Conservation (phyloP, 2,329 filamentous ascomycete genomes). For the Boeremia lycopersici region DNA sequence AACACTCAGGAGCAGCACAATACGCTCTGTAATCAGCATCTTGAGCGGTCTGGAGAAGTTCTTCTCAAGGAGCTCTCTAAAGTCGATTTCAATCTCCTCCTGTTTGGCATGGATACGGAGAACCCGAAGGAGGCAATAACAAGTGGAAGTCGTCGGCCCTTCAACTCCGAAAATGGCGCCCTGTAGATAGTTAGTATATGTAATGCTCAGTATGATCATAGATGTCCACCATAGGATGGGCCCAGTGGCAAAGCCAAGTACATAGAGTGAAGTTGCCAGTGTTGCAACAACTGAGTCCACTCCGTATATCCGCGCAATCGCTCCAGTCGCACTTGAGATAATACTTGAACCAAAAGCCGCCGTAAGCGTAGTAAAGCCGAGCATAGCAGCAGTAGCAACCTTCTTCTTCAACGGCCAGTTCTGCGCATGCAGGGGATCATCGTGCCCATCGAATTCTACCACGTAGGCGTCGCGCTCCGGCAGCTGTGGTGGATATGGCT, state of each 20-base stretch:
- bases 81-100: slow-evolving; percentile 60
- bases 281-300: slow-evolving; percentile 57
- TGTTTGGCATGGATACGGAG: slow-evolving; percentile 65
- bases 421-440: slow-evolving; percentile 84
- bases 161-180: slow-evolving; percentile 60
- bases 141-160: slow-evolving; percentile 56
- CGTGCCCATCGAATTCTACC: slow-evolving; percentile 79
- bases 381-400: slow-evolving; percentile 68
- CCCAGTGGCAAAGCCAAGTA: slow-evolving; percentile 45
- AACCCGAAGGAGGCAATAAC: slow-evolving; percentile 59
- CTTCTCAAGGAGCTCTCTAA: slow-evolving; percentile 57
- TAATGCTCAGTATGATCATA: background rate
- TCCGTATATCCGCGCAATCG: slow-evolving; percentile 47
- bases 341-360: slow-evolving; percentile 67
- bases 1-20: slow-evolving; percentile 49
- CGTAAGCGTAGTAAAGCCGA: slow-evolving; percentile 73
- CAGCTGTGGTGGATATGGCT: slow-evolving; percentile 72
- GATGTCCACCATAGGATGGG: slow-evolving; percentile 9
- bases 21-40: slow-evolving; percentile 57
- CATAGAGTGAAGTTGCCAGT: slow-evolving; percentile 57
- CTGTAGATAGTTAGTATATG: slow-evolving; percentile 52
- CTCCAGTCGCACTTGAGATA: slow-evolving; percentile 48
- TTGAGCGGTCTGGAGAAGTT: slow-evolving; percentile 59
- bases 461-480: slow-evolving; percentile 67
- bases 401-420: slow-evolving; percentile 87